Conservation (phyloP, 257 asterid genomes). For the Solanum commersonii region DNA sequence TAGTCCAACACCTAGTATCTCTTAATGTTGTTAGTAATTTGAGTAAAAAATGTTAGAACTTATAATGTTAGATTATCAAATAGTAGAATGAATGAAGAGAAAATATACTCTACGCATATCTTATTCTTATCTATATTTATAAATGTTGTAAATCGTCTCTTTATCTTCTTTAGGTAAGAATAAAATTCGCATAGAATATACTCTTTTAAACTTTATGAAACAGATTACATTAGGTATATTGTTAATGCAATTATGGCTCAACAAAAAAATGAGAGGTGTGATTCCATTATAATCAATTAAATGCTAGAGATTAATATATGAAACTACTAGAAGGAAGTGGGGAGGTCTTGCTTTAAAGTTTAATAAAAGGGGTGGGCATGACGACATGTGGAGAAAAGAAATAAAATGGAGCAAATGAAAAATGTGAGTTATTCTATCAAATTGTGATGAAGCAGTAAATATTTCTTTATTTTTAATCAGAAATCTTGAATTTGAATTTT, state of each 20-base stretch:
- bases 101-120: not conserved
- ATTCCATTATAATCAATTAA: not conserved
- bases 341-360: not conserved
- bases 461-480: no score
- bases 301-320: not conserved
- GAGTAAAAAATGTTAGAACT: no score
- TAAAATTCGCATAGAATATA: no score
- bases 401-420: not conserved
- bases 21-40: no score
- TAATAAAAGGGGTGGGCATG: not conserved
- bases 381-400: not conserved
- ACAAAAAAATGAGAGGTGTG: no score
- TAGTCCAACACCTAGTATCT: not conserved
- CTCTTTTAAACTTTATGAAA: no score
- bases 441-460: accelerated
- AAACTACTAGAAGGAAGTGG: not conserved
- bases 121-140: no score
- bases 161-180: no score
- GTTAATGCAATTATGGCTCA: not conserved
- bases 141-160: no score
- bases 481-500: no score
- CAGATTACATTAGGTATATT: no score
- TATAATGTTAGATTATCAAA: no score
- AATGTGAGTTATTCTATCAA: not conserved
- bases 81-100: not conserved